Evolutionary conservation across 2,329 filamentous ascomycete genomes (phyloP).

Genomic region (Fusarium xylarioides): DNA sequence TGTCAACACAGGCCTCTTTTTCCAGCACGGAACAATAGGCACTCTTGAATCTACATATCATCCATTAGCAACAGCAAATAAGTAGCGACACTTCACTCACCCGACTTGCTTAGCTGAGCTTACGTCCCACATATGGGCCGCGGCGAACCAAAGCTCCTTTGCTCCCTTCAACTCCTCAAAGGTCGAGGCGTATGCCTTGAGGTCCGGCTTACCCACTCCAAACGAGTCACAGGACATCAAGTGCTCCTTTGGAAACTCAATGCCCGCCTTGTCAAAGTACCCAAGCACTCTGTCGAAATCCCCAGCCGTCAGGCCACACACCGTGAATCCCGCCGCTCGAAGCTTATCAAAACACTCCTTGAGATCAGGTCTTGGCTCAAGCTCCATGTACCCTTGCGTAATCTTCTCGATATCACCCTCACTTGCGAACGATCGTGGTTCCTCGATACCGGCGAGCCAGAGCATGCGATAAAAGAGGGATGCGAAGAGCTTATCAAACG

Average conservation of each 20-base stretch:
- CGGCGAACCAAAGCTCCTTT: slow-evolving; percentile 32
- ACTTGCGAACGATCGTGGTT: slow-evolving; percentile 53
- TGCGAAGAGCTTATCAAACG: slow-evolving; percentile 54
- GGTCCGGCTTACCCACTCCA: slow-evolving; percentile 30
- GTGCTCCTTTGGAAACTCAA: slow-evolving; percentile 26
- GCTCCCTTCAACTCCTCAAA: slow-evolving; percentile 25
- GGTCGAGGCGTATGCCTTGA: slow-evolving; percentile 32
- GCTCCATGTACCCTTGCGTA: slow-evolving; percentile 35
- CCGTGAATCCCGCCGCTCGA: slow-evolving; percentile 23
- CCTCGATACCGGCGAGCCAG: slow-evolving; percentile 53
- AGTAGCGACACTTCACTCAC: background rate
- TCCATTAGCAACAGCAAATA: background rate
- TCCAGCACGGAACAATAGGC: slow-evolving; percentile 31
- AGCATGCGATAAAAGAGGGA: slow-evolving; percentile 60
- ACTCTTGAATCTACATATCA: slow-evolving; percentile 13
- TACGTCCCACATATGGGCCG: slow-evolving; percentile 35
- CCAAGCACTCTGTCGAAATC: slow-evolving; percentile 24
- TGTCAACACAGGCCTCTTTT: slow-evolving; percentile 25
- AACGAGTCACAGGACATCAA: slow-evolving; percentile 30
- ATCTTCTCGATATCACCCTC: slow-evolving; percentile 54
- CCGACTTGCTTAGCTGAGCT: slow-evolving; percentile 24
- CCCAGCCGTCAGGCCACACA: slow-evolving; percentile 27
- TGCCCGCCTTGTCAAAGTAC: slow-evolving; percentile 28
- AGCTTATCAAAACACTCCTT: slow-evolving; percentile 31
- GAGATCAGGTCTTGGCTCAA: slow-evolving; percentile 7